Base-by-base conservation (phyloP, 108 stramenopile species). In the Skeletonema costatum region DNA sequence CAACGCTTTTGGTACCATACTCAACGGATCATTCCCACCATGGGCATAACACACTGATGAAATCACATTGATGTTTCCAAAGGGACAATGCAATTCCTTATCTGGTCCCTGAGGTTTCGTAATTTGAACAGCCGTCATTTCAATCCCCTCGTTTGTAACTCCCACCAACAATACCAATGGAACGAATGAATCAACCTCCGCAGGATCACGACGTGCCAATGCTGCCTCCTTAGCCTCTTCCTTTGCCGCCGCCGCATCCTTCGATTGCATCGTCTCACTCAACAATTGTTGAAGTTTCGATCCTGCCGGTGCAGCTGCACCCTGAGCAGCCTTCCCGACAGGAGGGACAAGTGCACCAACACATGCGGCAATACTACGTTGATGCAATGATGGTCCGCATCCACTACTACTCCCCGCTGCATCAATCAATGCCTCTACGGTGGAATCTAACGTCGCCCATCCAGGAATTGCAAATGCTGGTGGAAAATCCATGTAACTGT, bases 381-480 rank as follows among this genome's bases (percentile, higher is more conserved):
- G 25, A 25, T 25, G 25, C 25, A 25, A 25, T 25, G 25, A 25
- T 25, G 25, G 25, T 25, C 25, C 25, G 0, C 25, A 25, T 25
- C 25, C 25, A 25, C 25, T 25, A 25, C 25, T 25, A 25, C 25
- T 25, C 25, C 25, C 25, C 25, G 25, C 25, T 25, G 25, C 25
- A 25, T 25, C 25, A 25, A 25, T 25, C 25, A 25, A 25, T 25
- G 25, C 25, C 25, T 25, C 25, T 25, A 25, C 25, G 25, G 81
- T 61, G 7, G 82, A 50, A 66, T 95, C 91, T 60, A 86, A 77
- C 38, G 86, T 82, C 10, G 86, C 86, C 80, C 85, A 85, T 13
- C 87, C 90, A 13, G 94, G 94, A 16, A 95, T 76, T 53, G 91
- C 87, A 50, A 92, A 70, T 10, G 89, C 88, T n/a, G 83, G 66